Evolutionary conservation across 1,139 yeast genomes (phyloP), one percentile per base, ranked within the genome.

Genomic region (Kodamaea plutei): DNA sequence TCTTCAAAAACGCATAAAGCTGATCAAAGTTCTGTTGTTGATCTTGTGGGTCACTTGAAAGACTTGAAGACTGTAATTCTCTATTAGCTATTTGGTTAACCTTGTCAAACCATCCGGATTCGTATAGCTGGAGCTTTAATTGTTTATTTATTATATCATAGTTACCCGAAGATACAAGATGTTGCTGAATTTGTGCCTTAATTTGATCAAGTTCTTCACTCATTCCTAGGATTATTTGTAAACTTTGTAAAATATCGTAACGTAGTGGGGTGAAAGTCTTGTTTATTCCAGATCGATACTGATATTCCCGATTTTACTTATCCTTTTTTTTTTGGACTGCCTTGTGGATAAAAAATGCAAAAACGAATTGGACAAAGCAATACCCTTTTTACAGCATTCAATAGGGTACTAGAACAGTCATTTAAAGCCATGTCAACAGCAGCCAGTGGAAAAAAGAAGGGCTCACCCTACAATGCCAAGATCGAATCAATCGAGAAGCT

Each of bases 91-190:
- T 45, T 31, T 68, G 73, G 33, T 76, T 68, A 19, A 88, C 78
- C 38, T 80, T 73, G 45, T 85, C 95, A 44, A 76, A 78, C 96
- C 96, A 89, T 6, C 96, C 96, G 2, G 80, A 69, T 49, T 84
- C 84, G 36, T 76, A 69, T 16, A 89, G 69, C 48, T 75, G 76
- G 34, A 79, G 68, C 44, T 79, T 77, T 36, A 88, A 61, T 33
- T 69, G 67, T 35, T 73, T 72, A 35, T 79, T 77, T 37, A 82
- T 78, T 42, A 65, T 60, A 40, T 84, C 91, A 55, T 85, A 87
- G 56, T 82, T 84, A 0, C 96, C 96, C 16, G 88, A 74, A 25
- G 81, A 72, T 4, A 85, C 76, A 27, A 87, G 68, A 45, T 79
- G 79, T 37, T 76, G 76, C 48, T 82, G 87, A 29, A 84, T 79